Conservation (phyloP, 768 basidiomycete species). For the Leccinum uliginosum region DNA sequence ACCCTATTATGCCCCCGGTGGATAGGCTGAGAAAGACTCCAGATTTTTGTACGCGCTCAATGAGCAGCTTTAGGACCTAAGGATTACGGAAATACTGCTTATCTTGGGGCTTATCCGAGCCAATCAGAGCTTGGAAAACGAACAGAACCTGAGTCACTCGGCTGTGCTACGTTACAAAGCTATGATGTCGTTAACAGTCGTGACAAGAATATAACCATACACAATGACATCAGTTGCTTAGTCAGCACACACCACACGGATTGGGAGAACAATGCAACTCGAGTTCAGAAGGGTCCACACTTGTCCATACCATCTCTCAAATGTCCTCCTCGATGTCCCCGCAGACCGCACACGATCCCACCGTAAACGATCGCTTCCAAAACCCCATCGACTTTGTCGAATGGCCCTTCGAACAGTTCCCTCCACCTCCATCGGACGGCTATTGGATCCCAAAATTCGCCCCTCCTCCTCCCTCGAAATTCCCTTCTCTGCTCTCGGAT, state of each 20-base stretch:
- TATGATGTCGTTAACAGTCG: background rate
- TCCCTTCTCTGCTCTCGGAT: slow-evolving; percentile 2
- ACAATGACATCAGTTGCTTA: background rate
- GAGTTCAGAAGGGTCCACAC: background rate
- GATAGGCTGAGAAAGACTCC: background rate
- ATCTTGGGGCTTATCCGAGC: too few relatives aligned
- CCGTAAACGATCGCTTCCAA: background rate
- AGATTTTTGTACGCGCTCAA: too few relatives aligned
- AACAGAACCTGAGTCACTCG: too few relatives aligned
- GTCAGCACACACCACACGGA: background rate
- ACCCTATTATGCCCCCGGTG: too few relatives aligned
- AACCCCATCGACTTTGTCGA: slow-evolving; percentile 1
- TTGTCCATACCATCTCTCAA: background rate
- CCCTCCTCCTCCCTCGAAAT: slow-evolving; percentile 17
- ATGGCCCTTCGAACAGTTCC: slow-evolving; percentile 29
- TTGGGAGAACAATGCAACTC: background rate
- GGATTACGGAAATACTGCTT: too few relatives aligned
- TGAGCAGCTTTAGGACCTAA: too few relatives aligned
- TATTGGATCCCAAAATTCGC: slow-evolving; percentile 23
- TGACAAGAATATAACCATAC: background rate
- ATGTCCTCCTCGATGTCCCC: slow-evolving; percentile 7
- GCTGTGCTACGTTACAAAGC: too few relatives aligned
- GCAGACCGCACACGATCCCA: background rate
- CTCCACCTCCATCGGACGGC: slow-evolving; percentile 25
- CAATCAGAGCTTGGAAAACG: too few relatives aligned